phyloP scores from a whole-genome alignment of 208 protist species.

The Leishmania aethiopica region DNA sequence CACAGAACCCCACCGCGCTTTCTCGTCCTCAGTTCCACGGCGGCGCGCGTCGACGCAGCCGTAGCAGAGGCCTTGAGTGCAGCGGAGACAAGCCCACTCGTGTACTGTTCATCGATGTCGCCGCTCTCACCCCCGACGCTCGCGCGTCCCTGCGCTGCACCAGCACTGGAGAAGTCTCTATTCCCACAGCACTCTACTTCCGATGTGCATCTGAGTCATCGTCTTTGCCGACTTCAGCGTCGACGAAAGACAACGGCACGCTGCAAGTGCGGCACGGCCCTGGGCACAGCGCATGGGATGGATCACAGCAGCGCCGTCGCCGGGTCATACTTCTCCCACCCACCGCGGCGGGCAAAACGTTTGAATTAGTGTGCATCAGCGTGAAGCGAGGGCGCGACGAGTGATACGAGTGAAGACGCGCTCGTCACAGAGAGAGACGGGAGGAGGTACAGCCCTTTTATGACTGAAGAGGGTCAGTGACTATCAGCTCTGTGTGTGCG shows the following conservation, averaged over 20 bases:
- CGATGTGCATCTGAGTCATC: constrained; percentile 3
- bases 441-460: neutral
- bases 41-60: neutral
- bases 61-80: neutral
- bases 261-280: neutral
- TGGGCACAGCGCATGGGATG: neutral
- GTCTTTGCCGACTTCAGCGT: neutral
- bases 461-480: no score
- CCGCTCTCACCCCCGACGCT: neutral
- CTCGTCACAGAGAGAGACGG: neutral
- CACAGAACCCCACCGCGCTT: neutral
- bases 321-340: constrained; percentile 23
- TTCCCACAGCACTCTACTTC: constrained; percentile 18
- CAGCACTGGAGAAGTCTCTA: constrained; percentile 12
- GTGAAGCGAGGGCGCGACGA: constrained; percentile 16
- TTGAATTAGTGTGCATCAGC: constrained; percentile 15
- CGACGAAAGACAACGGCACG: neutral
- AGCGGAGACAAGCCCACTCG: neutral
- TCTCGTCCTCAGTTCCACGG: neutral
- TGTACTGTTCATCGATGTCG: constrained; percentile 25
- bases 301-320: constrained; percentile 27
- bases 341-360: constrained; percentile 12
- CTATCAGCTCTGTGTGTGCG: no score
- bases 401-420: neutral
- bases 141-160: constrained; percentile 18